Evolutionary conservation across 495 filamentous ascomycete species (phyloP).

Genomic region (Penicillium steckii): DNA sequence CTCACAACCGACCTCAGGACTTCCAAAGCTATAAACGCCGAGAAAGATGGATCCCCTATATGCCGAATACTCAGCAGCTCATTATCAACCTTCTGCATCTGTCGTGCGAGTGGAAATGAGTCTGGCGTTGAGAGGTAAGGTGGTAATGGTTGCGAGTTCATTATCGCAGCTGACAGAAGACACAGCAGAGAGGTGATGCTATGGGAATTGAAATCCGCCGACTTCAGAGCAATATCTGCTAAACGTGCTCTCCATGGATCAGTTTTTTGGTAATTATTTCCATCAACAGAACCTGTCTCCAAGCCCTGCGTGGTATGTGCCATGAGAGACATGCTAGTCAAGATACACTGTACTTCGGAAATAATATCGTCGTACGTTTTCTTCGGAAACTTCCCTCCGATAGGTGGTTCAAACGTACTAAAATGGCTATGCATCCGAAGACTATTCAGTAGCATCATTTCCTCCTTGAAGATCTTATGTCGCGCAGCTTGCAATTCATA

Average conservation of each 20-base stretch:
- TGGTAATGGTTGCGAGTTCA: slow-evolving; percentile 56
- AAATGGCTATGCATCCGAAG: slow-evolving; percentile 36
- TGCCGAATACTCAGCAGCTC: slow-evolving; percentile 63
- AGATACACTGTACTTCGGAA: slow-evolving; percentile 43
- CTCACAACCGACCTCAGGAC: slow-evolving; percentile 65
- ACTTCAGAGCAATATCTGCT: slow-evolving; percentile 30
- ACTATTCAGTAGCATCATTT: slow-evolving; percentile 31
- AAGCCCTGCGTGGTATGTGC: slow-evolving; percentile 45
- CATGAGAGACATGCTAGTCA: slow-evolving; percentile 65
- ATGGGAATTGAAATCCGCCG: slow-evolving; percentile 57
- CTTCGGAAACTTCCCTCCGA: slow-evolving; percentile 39
- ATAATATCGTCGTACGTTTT: slow-evolving; percentile 33
- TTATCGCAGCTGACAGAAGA: slow-evolving; percentile 63
- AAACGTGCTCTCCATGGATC: slow-evolving; percentile 28
- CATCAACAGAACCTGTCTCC: slow-evolving; percentile 19
- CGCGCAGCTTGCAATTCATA: slow-evolving; percentile 19
- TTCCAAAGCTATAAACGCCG: slow-evolving; percentile 71
- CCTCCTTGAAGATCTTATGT: slow-evolving; percentile 33
- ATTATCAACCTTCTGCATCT: slow-evolving; percentile 48
- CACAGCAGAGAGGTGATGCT: slow-evolving; percentile 60
- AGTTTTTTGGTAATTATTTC: background rate
- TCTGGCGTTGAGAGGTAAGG: slow-evolving; percentile 57
- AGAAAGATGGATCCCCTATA: slow-evolving; percentile 68
- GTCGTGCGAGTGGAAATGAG: slow-evolving; percentile 53
- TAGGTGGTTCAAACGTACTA: slow-evolving; percentile 33